Conservation (phyloP, 2,329 filamentous ascomycete species). For the Fusarium chlamydosporum region DNA sequence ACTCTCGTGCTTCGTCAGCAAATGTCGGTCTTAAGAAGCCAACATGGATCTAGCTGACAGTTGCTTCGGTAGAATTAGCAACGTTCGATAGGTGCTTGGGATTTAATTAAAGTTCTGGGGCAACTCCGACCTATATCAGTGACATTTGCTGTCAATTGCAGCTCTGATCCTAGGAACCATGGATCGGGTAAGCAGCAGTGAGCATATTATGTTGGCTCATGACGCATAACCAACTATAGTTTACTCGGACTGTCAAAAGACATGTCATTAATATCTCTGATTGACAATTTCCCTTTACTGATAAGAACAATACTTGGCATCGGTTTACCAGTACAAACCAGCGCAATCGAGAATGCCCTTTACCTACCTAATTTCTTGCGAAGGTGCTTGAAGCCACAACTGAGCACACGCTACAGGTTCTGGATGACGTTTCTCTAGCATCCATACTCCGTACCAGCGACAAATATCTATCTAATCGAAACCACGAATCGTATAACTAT, state of each 20-base stretch:
- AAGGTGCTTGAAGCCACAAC: background rate
- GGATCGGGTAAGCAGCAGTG: background rate
- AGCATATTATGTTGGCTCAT: background rate
- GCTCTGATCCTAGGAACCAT: background rate
- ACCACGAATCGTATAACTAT: background rate
- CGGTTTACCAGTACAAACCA: background rate
- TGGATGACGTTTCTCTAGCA: background rate
- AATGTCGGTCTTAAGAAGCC: background rate
- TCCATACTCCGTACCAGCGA: background rate
- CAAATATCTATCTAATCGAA: background rate
- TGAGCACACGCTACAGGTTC: background rate
- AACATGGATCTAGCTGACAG: conserved; percentile 5
- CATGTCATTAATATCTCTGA: background rate
- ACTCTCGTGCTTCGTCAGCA: conserved; percentile 37
- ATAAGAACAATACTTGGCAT: background rate
- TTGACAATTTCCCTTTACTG: background rate
- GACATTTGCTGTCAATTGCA: background rate
- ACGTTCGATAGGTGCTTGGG: background rate
- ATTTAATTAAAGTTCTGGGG: background rate
- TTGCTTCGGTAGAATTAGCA: background rate
- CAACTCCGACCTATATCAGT: conserved; percentile 6
- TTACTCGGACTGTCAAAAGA: background rate
- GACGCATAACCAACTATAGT: background rate
- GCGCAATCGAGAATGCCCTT: background rate
- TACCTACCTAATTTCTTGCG: too few species aligned